Base-by-base conservation (phyloP, 495 filamentous ascomycete genomes). In the Penicillium psychrofluorescens region DNA sequence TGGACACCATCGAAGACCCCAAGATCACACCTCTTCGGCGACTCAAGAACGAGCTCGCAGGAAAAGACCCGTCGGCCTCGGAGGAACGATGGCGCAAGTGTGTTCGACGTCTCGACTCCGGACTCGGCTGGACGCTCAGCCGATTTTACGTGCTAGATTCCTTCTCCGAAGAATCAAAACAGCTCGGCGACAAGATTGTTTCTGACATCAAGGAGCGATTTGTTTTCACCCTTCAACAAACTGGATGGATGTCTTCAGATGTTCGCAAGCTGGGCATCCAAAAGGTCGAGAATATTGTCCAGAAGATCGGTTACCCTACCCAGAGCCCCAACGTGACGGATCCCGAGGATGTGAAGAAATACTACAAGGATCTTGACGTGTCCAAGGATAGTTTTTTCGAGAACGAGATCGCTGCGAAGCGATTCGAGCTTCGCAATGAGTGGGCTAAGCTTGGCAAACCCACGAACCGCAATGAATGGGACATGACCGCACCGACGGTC, bases 261-360 rank as follows among this genome's bases (percentile, higher is more conserved):
- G 77, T 84, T 22, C 75, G 77, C 35, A 67, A 78, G 44, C 57
- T 79, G 15, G 83, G 80, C 29, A 77, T 77, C 35, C 59, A 82
- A 46, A 89, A 89, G 56, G 79, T 86, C 12, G 71, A 78, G 45
- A 83, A 84, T 39, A 86, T 88, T 48, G 64, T 78, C 29, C 81
- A 86, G 58, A 85, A 87, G 53, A 86, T 89, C 35, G 85, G 83
- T 4, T 89, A 80, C 57, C 83, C 81, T 8, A 83, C 79, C 15
- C 75, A 76, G 38, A 80, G 73, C 42, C 81, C 83, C 2, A 71
- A 85, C 52, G 72, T 86, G 41, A 67, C 74, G 49, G 71, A 85
- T 42, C 72, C 79, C 9, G 61, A 68, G 1, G 72, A 72, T 31
- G 63, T 86, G 7, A 65, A 75, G 33, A 56, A 73, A 7, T 85